phyloP scores from a whole-genome alignment of 352 stramenopile species.

The Phytophthora boehmeriae region DNA sequence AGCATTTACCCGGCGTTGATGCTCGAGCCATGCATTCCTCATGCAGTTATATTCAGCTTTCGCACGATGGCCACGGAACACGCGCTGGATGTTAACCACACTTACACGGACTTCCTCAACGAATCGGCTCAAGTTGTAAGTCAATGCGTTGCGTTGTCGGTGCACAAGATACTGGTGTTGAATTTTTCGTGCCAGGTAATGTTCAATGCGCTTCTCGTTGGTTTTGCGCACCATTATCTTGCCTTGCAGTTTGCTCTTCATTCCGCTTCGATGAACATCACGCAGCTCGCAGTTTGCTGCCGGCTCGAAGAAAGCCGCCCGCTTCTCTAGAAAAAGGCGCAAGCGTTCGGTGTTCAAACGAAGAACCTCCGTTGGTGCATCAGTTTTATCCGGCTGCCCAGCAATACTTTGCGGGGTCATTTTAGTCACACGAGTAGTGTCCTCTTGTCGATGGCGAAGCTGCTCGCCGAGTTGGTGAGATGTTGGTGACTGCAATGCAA shows the following conservation, averaged over 20 bases:
- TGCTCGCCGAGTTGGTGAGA: slow-evolving; percentile 36
- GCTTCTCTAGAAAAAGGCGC: slow-evolving; percentile 39
- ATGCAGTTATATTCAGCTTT: slow-evolving; percentile 43
- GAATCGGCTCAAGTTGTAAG: slow-evolving; percentile 42
- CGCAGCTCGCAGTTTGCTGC: slow-evolving; percentile 40
- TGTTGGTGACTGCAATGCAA: slow-evolving; percentile 34
- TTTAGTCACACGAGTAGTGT: slow-evolving; percentile 24
- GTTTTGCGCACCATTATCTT: slow-evolving; percentile 53
- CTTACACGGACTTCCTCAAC: slow-evolving; percentile 32
- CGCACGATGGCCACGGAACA: slow-evolving; percentile 52
- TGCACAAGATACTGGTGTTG: slow-evolving; percentile 59
- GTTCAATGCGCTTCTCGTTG: slow-evolving; percentile 41
- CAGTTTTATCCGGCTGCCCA: slow-evolving; percentile 1
- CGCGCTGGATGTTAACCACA: slow-evolving; percentile 57
- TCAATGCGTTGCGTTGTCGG: slow-evolving; percentile 36
- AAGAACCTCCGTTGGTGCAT: slow-evolving; percentile 9
- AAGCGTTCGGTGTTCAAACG: slow-evolving; percentile 44
- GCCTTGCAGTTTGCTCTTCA: slow-evolving; percentile 53
- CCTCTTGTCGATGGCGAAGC: slow-evolving; percentile 61
- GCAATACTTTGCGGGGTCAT: background rate
- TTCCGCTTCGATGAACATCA: slow-evolving; percentile 25
- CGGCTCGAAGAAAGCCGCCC: slow-evolving; percentile 32
- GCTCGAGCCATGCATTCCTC: slow-evolving; percentile 27
- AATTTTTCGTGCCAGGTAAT: slow-evolving; percentile 53
- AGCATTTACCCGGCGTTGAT: slow-evolving; percentile 28